Percentiles rank a stretch among this genome's conserved stretches.
Conservation (phyloP, 2,329 filamentous ascomycete species). For the Colletotrichum sidae region DNA sequence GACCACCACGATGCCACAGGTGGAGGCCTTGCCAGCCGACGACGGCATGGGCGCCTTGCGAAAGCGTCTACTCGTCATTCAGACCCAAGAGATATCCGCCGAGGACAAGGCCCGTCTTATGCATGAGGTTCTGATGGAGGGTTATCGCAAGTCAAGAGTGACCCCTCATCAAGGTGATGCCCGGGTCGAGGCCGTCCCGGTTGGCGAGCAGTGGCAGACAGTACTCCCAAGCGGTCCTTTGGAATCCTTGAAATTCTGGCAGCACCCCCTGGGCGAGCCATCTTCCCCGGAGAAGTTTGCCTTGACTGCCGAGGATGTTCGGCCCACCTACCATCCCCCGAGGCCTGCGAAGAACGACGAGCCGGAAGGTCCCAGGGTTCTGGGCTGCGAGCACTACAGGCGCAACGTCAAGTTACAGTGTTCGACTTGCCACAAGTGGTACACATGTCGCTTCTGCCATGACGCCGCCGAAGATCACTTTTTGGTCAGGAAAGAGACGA, state of each 20-base stretch:
- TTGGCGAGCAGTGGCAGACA: conserved; percentile 49
- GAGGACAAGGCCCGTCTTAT: conserved; percentile 78
- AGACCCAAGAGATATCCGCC: conserved; percentile 67
- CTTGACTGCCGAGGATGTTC: conserved; percentile 70
- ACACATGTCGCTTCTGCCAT: conserved; percentile 95
- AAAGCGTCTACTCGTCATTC: conserved; percentile 75
- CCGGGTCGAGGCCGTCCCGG: conserved; percentile 27
- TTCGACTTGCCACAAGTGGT: conserved; percentile 89
- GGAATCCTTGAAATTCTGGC: conserved; percentile 70
- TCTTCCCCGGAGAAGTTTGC: conserved; percentile 56
- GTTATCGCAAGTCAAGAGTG: conserved; percentile 62
- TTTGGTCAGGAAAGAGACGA: conserved; percentile 84
- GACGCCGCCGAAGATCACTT: conserved; percentile 84
- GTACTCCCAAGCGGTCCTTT: conserved; percentile 58
- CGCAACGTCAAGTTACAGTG: conserved; percentile 97
- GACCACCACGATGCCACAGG: conserved; percentile 20
- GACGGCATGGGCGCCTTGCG: conserved; percentile 81
- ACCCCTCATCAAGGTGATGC: conserved; percentile 21
- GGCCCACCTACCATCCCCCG: conserved; percentile 74
- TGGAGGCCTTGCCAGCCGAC: conserved; percentile 71
- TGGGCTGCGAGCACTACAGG: conserved; percentile 94
- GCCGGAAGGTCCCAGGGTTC: conserved; percentile 52
- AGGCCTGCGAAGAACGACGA: conserved; percentile 59
- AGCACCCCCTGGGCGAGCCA: conserved; percentile 57
- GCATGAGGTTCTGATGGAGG: conserved; percentile 77